Conservation (phyloP, 768 basidiomycete genomes). For the Leccinum sublutescens region DNA sequence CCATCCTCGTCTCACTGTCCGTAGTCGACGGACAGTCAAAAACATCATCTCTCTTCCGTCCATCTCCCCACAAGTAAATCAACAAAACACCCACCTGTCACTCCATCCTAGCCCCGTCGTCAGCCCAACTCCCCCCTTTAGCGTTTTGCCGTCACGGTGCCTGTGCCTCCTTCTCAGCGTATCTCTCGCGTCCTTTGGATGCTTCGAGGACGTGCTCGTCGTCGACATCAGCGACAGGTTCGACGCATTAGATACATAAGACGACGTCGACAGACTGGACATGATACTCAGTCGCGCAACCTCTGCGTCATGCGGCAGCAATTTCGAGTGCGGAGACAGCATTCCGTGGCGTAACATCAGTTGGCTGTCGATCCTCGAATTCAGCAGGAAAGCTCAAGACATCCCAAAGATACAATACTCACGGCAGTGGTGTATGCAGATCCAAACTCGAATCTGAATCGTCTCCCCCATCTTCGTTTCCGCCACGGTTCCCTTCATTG, state of each 20-base stretch:
- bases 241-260: slow-evolving; percentile 28
- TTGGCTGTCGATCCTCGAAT: slow-evolving; percentile 38
- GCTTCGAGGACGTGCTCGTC: slow-evolving; percentile 26
- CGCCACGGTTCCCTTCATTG: neutral
- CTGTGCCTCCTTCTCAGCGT: slow-evolving; percentile 54
- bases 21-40: slow-evolving; percentile 8
- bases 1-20: neutral
- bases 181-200: slow-evolving; percentile 53
- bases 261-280: slow-evolving; percentile 24
- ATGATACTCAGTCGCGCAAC: slow-evolving; percentile 26
- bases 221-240: slow-evolving; percentile 25
- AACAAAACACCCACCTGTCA: slow-evolving; percentile 49
- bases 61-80: neutral
- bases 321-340: slow-evolving; percentile 63
- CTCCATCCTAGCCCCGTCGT: slow-evolving; percentile 77
- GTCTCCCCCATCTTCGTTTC: slow-evolving; percentile 32
- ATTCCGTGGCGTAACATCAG: slow-evolving; percentile 67
- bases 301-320: slow-evolving; percentile 39
- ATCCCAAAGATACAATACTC: slow-evolving; percentile 30
- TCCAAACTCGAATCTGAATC: slow-evolving; percentile 68
- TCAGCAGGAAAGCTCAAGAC: neutral
- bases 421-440: slow-evolving; percentile 69
- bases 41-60: slow-evolving; percentile 8
- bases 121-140: slow-evolving; percentile 63
- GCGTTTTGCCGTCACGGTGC: slow-evolving; percentile 58